These are phyloP conservation scores for Malus hybrid DNA, from an alignment of 331 rosid species.

Conservation along the genomic window DNA sequence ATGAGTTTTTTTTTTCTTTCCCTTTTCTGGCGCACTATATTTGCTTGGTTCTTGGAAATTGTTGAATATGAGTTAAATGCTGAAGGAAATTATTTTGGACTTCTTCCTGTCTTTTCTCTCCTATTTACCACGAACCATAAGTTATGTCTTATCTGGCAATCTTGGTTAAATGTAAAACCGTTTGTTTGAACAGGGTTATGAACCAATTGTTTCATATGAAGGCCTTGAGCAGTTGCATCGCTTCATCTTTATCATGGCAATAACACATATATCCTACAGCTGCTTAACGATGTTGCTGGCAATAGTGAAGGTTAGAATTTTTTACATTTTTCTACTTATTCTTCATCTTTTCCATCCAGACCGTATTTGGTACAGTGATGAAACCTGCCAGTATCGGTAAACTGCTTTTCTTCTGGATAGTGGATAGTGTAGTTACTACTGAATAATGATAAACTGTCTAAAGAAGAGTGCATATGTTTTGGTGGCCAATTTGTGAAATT, in stretches of 20 bases:
- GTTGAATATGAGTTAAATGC: neutral
- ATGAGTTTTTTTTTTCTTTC: neutral
- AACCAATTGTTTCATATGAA: conserved; percentile 80
- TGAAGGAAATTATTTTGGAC: neutral
- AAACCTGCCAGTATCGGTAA: neutral
- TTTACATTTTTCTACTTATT: neutral
- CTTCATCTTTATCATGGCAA: conserved; percentile 90
- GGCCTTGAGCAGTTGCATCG: conserved; percentile 98
- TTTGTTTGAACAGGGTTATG: conserved; percentile 58
- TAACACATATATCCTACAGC: conserved; percentile 90
- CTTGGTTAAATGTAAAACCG: conserved; percentile 9
- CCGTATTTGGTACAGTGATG: neutral
- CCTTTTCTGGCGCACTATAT: neutral
- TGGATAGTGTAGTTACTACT: neutral
- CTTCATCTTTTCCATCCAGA: neutral
- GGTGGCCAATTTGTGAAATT: neutral
- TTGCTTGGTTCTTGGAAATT: neutral
- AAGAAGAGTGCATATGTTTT: neutral
- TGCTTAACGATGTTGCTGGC: conserved; percentile 95
- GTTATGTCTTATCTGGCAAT: conserved; percentile 13
- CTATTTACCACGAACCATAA: neutral
- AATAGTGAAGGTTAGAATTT: conserved; percentile 60
- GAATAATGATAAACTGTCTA: neutral
- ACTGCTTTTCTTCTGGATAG: neutral
- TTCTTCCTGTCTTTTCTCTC: conserved; percentile 1